A percentile compares a stretch with the other conserved stretches of the same genome.
Evolutionary conservation across 768 basidiomycete genomes (phyloP).

Genomic region (Russula dissimulans): DNA sequence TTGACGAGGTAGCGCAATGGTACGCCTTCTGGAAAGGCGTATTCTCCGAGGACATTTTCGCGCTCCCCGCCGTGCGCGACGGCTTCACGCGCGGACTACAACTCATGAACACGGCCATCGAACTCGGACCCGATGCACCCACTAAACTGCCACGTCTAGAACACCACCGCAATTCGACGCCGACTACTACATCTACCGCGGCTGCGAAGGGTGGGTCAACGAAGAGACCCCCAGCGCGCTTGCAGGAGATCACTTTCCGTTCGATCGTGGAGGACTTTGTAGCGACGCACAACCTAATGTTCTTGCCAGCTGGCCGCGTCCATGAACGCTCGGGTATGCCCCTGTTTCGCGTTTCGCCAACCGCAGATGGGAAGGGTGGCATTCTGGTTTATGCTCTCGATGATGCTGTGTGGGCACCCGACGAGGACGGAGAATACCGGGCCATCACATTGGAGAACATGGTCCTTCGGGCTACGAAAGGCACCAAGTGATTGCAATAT

Average conservation of each 20-base stretch:
- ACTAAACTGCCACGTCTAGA: conserved; percentile 60
- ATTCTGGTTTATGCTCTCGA: conserved; percentile 83
- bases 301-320: conserved; percentile 78
- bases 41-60: conserved; percentile 66
- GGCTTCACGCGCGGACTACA: conserved; percentile 88
- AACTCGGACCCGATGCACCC: conserved; percentile 71
- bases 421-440: conserved; percentile 51
- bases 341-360: conserved; percentile 71
- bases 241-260: conserved; percentile 85
- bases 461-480: conserved; percentile 49
- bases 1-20: conserved; percentile 92
- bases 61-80: conserved; percentile 52
- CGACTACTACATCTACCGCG: conserved; percentile 23
- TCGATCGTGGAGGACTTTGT: conserved; percentile 89
- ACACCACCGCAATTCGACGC: conserved; percentile 36
- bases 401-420: conserved; percentile 86
- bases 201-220: conserved; percentile 29
- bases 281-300: conserved; percentile 75
- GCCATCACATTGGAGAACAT: conserved; percentile 86
- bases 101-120: conserved; percentile 90
- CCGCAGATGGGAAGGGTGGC: conserved; percentile 77
- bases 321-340: conserved; percentile 86
- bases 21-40: conserved; percentile 79
- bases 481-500: background rate
- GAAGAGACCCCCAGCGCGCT: conserved; percentile 38